Evolutionary conservation across 2,329 filamentous ascomycete species (phyloP).

Genomic region (Nectriaceae sp.): DNA sequence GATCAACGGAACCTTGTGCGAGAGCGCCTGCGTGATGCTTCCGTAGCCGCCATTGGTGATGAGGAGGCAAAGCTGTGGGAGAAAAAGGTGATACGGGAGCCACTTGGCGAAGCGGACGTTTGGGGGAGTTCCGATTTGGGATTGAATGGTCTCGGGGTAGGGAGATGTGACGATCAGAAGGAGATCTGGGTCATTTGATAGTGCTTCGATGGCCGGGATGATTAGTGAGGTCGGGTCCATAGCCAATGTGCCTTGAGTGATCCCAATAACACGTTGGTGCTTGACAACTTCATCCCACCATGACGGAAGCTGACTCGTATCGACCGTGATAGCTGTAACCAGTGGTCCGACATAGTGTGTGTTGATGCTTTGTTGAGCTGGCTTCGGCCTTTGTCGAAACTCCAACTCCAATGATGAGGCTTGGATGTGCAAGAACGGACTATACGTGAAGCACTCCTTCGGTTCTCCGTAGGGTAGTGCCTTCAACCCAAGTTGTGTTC

Average conservation of each 20-base stretch:
- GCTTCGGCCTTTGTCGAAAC: slow-evolving; percentile 30
- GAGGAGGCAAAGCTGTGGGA: slow-evolving; percentile 35
- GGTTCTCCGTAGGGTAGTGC: slow-evolving; percentile 32
- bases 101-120: slow-evolving; percentile 36
- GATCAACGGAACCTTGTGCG: slow-evolving; percentile 36
- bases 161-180: slow-evolving; percentile 37
- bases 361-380: slow-evolving; percentile 14
- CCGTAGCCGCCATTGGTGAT: slow-evolving; percentile 42
- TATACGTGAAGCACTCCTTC: slow-evolving; percentile 36
- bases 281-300: slow-evolving; percentile 35
- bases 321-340: slow-evolving; percentile 23
- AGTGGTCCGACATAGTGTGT: slow-evolving; percentile 38
- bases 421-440: slow-evolving; percentile 40
- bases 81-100: slow-evolving; percentile 38
- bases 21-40: slow-evolving; percentile 38
- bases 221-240: slow-evolving; percentile 39
- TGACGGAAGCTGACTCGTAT: slow-evolving; percentile 24
- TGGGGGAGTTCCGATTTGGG: slow-evolving; percentile 15
- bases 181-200: slow-evolving; percentile 27
- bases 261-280: slow-evolving; percentile 33
- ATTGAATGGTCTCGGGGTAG: slow-evolving; percentile 27
- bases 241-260: slow-evolving; percentile 41
- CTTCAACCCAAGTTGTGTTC: slow-evolving; percentile 29
- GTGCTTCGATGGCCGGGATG: slow-evolving; percentile 38
- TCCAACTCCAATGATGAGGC: slow-evolving; percentile 37